Base-by-base conservation (phyloP, 2,329 filamentous ascomycete genomes). In the Penicillium oxalicum region DNA sequence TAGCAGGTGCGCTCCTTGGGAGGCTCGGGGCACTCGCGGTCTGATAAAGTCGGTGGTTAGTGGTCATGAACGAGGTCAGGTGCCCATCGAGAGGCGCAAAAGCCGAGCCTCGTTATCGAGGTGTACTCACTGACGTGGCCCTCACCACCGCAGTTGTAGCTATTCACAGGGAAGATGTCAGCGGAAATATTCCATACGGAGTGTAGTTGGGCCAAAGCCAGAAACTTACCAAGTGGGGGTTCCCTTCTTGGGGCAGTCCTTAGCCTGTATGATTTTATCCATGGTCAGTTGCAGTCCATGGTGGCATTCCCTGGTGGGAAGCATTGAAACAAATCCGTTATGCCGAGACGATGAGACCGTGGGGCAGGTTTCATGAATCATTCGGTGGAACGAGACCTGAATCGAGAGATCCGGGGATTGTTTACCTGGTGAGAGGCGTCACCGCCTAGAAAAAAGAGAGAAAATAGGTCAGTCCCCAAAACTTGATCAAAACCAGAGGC, bases 11-110 rank as follows among this genome's bases (percentile, higher is more conserved):
- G 90, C 74, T 95, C 89, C 79, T 95, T 95, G 65, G 87, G 82
- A 51, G 89, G 86, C 70, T 88, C 83, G 55, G 86, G 84, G 80
- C 91, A 97, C 69, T 97, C 91, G 72, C 91, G 88, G 80, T 87
- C 84, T 87, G 47, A 44, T 40, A 47, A 63, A 47, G 12, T 36
- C 9, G 37, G 13, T 18, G 36, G 25, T 49, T 32, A 49, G 41
- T 40, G 44, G 9, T 26, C 9, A 29, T 28, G 25, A n/a, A 38
- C 36, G 7, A 13, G 13, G 13, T 9, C 9, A 6, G 12, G 12
- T 32, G 28, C 8, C 40, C 27, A 12, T 33, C 11, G 29, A 32
- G 8, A 33, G 13, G 40, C 28, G 28, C 40, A 11, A n/a, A 4
- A 12, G 27, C 24, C 40, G 29, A 25, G 33, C 13, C 18, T 13